Percentiles rank a stretch among this genome's conserved stretches.
phyloP scores from a whole-genome alignment of 192 early-diverging fungal genomes.

The Dissophora globulifera region DNA sequence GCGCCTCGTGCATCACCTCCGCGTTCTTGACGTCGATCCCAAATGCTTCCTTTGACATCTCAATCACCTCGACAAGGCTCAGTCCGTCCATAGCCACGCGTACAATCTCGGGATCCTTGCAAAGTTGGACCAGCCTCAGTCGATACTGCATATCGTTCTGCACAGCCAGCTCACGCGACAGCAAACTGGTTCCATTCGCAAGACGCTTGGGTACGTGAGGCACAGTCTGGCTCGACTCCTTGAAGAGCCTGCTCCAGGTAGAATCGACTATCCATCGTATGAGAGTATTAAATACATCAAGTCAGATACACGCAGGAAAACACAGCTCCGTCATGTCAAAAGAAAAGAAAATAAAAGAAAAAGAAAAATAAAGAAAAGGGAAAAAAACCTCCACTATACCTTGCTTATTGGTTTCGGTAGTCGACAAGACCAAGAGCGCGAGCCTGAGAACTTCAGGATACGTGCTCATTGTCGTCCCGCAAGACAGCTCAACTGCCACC shows the following conservation, averaged over 20 bases:
- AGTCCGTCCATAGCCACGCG: conserved; percentile 27
- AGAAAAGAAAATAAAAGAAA: no score
- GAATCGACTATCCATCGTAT: conserved; percentile 12
- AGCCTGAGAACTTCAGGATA: conserved; percentile 38
- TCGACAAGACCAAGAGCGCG: conserved; percentile 21
- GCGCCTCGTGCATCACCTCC: conserved; percentile 20
- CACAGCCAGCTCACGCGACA: conserved; percentile 5
- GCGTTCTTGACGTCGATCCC: conserved; percentile 27
- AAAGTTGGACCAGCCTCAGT: conserved; percentile 8
- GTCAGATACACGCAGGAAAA: no score
- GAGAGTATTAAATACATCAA: no score
- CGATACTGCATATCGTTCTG: conserved; percentile 12
- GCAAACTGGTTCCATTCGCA: conserved; percentile 3
- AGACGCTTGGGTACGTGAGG: conserved; percentile 21
- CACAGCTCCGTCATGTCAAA: no score
- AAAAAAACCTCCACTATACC: background rate
- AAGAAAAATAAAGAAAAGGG: background rate
- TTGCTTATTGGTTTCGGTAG: conserved; percentile 32
- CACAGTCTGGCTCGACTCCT: background rate
- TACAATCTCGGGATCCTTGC: conserved; percentile 12
- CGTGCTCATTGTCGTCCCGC: conserved; percentile 11
- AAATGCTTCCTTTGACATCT: conserved; percentile 23
- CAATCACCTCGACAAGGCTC: conserved; percentile 21
- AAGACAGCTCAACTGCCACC: conserved; percentile 20
- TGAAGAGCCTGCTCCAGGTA: conserved; percentile 32